Conservation (phyloP, 2,329 filamentous ascomycete genomes). For the Rutstroemia sp. region DNA sequence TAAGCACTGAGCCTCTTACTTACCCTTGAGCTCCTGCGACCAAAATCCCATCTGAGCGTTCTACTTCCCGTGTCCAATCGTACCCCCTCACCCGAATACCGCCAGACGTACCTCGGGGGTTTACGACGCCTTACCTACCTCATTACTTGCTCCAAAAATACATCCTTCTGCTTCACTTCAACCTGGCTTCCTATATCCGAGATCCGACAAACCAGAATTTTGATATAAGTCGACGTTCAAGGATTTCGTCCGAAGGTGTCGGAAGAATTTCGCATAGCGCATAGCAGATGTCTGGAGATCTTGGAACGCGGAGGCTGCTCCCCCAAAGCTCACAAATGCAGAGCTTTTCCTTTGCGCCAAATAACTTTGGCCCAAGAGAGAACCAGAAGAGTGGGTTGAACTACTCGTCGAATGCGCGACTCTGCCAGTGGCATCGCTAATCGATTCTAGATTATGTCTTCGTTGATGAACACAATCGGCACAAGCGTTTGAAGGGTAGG, state of each 20-base stretch:
- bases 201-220: not conserved
- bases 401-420: not conserved
- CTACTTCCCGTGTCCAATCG: not conserved
- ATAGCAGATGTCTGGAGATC: conserved; percentile 53
- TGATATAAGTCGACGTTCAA: not conserved
- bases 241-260: not conserved
- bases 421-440: conserved; percentile 25
- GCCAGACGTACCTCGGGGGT: not conserved
- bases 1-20: not conserved
- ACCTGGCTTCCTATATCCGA: not conserved
- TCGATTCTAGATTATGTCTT: conserved; percentile 81
- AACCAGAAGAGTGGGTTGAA: conserved; percentile 70
- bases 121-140: conserved; percentile 2
- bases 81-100: conserved; percentile 2
- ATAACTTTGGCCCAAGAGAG: conserved; percentile 56
- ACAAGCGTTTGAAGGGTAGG: conserved; percentile 89
- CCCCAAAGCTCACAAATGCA: conserved; percentile 65
- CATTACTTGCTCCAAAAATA: not conserved
- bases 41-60: not conserved
- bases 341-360: conserved; percentile 68
- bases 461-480: conserved; percentile 96
- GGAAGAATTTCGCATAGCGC: not conserved
- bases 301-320: conserved; percentile 52
- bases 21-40: not conserved
- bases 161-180: not conserved